Base-by-base conservation (phyloP, 2,329 filamentous ascomycete species). In the Epichloe gansuensis region DNA sequence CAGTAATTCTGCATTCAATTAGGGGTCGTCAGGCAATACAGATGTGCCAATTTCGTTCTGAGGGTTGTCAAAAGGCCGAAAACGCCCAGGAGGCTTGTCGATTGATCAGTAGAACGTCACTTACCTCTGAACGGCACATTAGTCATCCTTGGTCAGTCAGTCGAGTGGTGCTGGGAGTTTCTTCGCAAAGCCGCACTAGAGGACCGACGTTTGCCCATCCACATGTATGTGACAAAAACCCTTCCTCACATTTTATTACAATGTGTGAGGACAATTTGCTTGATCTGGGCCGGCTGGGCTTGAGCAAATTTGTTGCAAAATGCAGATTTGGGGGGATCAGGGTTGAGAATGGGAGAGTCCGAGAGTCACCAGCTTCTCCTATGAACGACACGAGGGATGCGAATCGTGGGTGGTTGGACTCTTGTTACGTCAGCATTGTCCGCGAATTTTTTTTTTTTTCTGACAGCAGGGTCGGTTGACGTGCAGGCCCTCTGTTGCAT, bases 1-100 rank as follows among this genome's bases (percentile, higher is more conserved):
- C 49, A 54, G 38, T 55, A 55, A 51, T 23, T 48, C 3, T 15
- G 7, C 7, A n/a, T 13, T 35, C 11, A 11, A 36, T 42, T 2
- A n/a, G 31, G 5, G 11, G 7, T 44, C 25, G 5, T 23, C 21
- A 21, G 23, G 23, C 5, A 27, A 44, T 27, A 9, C 23, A 15
- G 7, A 27, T 25, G 13, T 44, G 42, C 4, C 41, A 25, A 27
- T 15, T 7, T 12, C 6, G 25, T 15, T 23, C 25, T 13, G 15
- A 34, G 13, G 23, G 3, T 25, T 31, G 8, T 44, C n/a, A 9
- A 31, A 31, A 31, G 7, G 15, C 42, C 25, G 5, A 25, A 43
- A 15, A 34, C 17, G 8, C 3, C 49, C 17, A 25, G 13, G 15
- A 35, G n/a, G 7, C 41, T 12, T 23, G 23, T 12, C 12, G 12